Percentiles rank a stretch among this genome's conserved stretches.
phyloP scores from a whole-genome alignment of 2,329 filamentous ascomycete genomes.

The Rhynchosporium agropyri region DNA sequence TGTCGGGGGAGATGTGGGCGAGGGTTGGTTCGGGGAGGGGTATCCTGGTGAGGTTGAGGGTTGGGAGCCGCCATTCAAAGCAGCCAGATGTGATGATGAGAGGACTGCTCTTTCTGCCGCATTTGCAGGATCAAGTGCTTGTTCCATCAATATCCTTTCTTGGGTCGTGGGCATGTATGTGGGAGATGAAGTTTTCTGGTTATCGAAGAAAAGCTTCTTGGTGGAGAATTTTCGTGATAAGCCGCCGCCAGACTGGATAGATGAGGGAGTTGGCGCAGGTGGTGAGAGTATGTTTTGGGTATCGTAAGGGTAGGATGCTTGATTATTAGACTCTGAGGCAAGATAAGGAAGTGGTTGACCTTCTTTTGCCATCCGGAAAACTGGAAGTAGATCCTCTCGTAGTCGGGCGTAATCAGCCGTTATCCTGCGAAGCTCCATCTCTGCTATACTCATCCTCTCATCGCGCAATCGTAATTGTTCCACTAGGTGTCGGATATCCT shows the following conservation, averaged over 20 bases:
- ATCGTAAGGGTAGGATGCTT: constrained; percentile 55
- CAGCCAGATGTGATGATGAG: constrained; percentile 69
- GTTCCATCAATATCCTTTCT: constrained; percentile 65
- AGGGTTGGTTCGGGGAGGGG: constrained; percentile 68
- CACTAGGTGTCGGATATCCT: constrained; percentile 89
- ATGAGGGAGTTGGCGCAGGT: constrained; percentile 58
- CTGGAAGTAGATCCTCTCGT: constrained; percentile 87
- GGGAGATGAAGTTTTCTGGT: constrained; percentile 76
- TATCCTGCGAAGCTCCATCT: constrained; percentile 80
- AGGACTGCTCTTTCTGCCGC: constrained; percentile 68
- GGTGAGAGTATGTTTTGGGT: constrained; percentile 53
- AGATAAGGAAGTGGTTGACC: constrained; percentile 77
- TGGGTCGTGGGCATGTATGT: constrained; percentile 71
- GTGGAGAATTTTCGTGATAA: constrained; percentile 75
- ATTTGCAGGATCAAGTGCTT: constrained; percentile 67
- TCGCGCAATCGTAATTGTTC: constrained; percentile 88
- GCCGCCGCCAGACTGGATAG: constrained; percentile 54
- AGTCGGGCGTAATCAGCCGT: constrained; percentile 87
- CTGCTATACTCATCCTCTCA: constrained; percentile 81
- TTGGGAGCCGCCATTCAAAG: constrained; percentile 66
- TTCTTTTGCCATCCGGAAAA: constrained; percentile 89
- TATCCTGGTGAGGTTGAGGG: constrained; percentile 57
- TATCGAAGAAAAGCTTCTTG: constrained; percentile 73
- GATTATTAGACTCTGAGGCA: constrained; percentile 33
- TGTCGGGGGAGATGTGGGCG: constrained; percentile 66